These are phyloP conservation scores for Daucus carota DNA, from an alignment of 129 eudicot genomes.

Conservation along the genomic window DH1_v3.0 NC_030381.2:46801001-46801500, in stretches of 20 bases:
- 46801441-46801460: not conserved
- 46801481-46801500: not conserved
- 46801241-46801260: not conserved
- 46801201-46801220: conserved; percentile 1
- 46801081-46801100: not conserved
- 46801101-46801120: not conserved
- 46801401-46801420: not conserved
- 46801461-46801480: not conserved
- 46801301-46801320: not conserved
- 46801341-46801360: not conserved
- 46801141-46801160: not conserved
- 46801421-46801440: not conserved
- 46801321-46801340: not conserved
- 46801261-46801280: conserved; percentile 3
- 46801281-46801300: not conserved
- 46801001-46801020: not conserved
- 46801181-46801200: not conserved
- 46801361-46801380: not conserved
- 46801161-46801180: not conserved
- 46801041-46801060: not conserved
- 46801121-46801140: not conserved
- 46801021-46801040: not conserved
- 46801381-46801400: not conserved
- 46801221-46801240: not conserved
- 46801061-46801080: not conserved